These are phyloP conservation scores for Xylariaceae sp. DNA, from an alignment of 2,329 filamentous ascomycete species.

Conservation along the genomic window DNA sequence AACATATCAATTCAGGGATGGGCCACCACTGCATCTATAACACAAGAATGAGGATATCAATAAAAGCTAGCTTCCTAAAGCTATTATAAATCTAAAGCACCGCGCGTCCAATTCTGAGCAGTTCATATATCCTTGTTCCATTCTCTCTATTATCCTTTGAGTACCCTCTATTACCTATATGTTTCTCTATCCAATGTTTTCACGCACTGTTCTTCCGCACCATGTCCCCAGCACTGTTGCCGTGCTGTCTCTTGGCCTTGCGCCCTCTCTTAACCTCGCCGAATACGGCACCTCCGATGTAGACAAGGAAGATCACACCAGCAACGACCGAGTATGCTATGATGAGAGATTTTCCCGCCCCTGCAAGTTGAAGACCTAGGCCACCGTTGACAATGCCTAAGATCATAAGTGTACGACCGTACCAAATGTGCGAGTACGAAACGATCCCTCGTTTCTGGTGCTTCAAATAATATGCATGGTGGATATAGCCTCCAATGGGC, in stretches of 20 bases:
- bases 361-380: conserved; percentile 60
- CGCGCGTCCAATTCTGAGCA: background rate
- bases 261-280: conserved; percentile 26
- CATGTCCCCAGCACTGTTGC: background rate
- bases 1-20: background rate
- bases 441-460: conserved; percentile 54
- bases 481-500: conserved; percentile 61
- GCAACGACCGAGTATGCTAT: conserved; percentile 64
- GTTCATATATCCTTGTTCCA: background rate
- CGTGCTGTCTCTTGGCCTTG: conserved; percentile 13
- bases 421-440: conserved; percentile 67
- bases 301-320: conserved; percentile 53
- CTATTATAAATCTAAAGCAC: conserved; percentile 2
- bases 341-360: conserved; percentile 47
- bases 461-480: conserved; percentile 61
- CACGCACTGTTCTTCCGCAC: conserved; percentile 11
- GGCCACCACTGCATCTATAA: conserved; percentile 3
- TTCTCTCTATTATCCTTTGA: background rate
- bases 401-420: conserved; percentile 62
- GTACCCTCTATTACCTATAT: background rate
- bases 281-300: conserved; percentile 38
- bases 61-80: conserved; percentile 4
- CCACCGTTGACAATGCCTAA: conserved; percentile 69
- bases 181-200: background rate
- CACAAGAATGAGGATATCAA: conserved; percentile 18